Evolutionary conservation across 140 eudicot genomes (phyloP).

Genomic region (Oenanthe javanica): DNA sequence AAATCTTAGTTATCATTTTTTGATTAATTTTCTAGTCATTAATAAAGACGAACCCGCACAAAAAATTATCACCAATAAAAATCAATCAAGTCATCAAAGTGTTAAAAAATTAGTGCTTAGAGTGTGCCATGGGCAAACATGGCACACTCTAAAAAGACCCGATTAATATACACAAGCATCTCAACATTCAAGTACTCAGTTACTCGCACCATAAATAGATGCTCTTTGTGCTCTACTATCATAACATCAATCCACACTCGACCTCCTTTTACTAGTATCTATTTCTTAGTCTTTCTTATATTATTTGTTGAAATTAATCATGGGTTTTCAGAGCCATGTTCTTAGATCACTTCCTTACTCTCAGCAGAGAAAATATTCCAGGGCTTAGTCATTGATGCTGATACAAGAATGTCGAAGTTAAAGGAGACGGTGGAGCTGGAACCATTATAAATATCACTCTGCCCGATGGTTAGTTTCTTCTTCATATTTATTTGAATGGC

Average conservation of each 20-base stretch:
- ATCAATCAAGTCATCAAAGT: no score
- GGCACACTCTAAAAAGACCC: no score
- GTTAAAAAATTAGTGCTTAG: no score
- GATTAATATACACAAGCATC: neutral
- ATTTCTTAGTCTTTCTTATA: neutral
- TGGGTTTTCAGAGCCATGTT: neutral
- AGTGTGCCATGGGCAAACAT: no score
- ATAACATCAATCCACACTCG: neutral
- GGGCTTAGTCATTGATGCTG: constrained; percentile 8
- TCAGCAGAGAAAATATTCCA: constrained; percentile 7
- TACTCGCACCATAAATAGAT: neutral
- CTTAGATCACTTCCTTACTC: neutral
- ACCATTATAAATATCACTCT: neutral
- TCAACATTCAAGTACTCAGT: neutral
- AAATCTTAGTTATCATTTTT: no score
- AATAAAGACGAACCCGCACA: no score
- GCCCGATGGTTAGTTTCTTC: neutral
- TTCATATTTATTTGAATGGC: no score
- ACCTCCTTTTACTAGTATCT: neutral
- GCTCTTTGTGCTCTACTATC: neutral
- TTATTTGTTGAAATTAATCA: neutral
- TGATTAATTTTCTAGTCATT: no score
- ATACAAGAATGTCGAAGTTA: constrained; percentile 8
- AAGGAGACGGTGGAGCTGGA: constrained; percentile 17
- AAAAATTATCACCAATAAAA: no score